Conservation (phyloP, 2,329 filamentous ascomycete species). For the Stromatinia cepivora region DNA sequence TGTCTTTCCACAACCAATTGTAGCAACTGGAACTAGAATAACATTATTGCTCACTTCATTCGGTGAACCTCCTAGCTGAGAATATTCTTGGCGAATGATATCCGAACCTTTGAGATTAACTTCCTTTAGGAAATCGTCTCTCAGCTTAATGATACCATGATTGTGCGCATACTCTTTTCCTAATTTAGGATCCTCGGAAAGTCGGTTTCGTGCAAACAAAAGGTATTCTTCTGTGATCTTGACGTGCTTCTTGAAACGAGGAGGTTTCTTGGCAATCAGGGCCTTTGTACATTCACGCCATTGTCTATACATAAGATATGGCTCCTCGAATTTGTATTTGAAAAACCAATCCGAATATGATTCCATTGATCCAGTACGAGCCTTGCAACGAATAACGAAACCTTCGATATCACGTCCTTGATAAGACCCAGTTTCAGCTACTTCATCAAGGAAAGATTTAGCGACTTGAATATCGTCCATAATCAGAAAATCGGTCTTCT, state of each 20-base stretch:
- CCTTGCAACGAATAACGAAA: slow-evolving; percentile 90
- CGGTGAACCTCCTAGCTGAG: slow-evolving; percentile 50
- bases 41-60: slow-evolving; percentile 65
- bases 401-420: slow-evolving; percentile 92
- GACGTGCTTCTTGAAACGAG: slow-evolving; percentile 81
- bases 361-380: slow-evolving; percentile 49
- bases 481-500: slow-evolving; percentile 77
- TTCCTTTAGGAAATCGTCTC: slow-evolving; percentile 81
- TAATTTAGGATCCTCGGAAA: slow-evolving; percentile 67
- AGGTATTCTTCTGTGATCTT: slow-evolving; percentile 92
- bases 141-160: slow-evolving; percentile 90
- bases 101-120: slow-evolving; percentile 86
- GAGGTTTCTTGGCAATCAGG: slow-evolving; percentile 72
- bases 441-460: slow-evolving; percentile 76
- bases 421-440: slow-evolving; percentile 86
- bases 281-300: slow-evolving; percentile 97
- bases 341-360: slow-evolving; percentile 96
- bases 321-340: slow-evolving; percentile 99
- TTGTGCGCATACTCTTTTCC: slow-evolving; percentile 76
- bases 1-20: slow-evolving; percentile 95
- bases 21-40: slow-evolving; percentile 86
- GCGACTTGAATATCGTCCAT: slow-evolving; percentile 74
- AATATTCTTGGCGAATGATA: slow-evolving; percentile 74
- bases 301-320: slow-evolving; percentile 97
- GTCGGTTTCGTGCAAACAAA: slow-evolving; percentile 71